A percentile compares a stretch with the other conserved stretches of the same genome.
phyloP scores from a whole-genome alignment of 1,284 basidiomycete species.

The Ustilago xerochloae region DNA sequence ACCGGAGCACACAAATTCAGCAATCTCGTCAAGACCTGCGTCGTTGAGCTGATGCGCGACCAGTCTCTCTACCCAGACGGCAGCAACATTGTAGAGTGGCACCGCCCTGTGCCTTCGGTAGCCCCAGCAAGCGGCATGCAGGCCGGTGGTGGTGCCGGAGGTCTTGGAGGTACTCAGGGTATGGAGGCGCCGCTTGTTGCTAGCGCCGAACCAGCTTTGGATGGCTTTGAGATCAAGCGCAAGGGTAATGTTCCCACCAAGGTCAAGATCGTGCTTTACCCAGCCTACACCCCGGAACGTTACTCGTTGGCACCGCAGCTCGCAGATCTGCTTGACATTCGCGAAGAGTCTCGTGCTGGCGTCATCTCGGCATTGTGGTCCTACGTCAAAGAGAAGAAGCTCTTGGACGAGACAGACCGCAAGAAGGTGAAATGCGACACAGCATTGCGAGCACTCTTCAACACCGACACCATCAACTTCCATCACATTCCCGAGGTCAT shows the following conservation, averaged over 20 bases:
- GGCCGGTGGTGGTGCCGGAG: conserved; percentile 60
- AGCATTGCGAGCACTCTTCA: conserved; percentile 57
- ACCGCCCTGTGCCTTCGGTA: conserved; percentile 70
- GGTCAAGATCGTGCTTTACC: conserved; percentile 81
- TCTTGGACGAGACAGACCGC: conserved; percentile 90
- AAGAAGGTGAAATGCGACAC: conserved; percentile 81
- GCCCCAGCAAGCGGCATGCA: conserved; percentile 53
- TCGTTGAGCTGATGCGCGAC: conserved; percentile 88
- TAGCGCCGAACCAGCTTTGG: conserved; percentile 69
- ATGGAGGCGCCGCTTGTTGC: conserved; percentile 60
- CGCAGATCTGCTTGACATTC: conserved; percentile 80
- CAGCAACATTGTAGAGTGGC: conserved; percentile 67
- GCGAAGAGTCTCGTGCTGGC: conserved; percentile 85
- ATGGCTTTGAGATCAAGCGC: conserved; percentile 88
- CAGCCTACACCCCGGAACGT: conserved; percentile 87
- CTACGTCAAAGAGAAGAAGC: conserved; percentile 85
- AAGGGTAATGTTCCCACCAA: conserved; percentile 83
- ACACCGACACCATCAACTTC: conserved; percentile 77
- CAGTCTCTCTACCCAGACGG: conserved; percentile 78
- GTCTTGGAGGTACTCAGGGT: conserved; percentile 51
- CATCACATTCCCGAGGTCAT: conserved; percentile 86
- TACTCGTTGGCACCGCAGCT: conserved; percentile 85
- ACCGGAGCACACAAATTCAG: conserved; percentile 77
- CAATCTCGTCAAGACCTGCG: conserved; percentile 82
- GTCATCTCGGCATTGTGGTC: conserved; percentile 89